Evolutionary conservation across 139 green algal genomes (phyloP).

Genomic region (Chlamydomonas asymmetrica): DNA sequence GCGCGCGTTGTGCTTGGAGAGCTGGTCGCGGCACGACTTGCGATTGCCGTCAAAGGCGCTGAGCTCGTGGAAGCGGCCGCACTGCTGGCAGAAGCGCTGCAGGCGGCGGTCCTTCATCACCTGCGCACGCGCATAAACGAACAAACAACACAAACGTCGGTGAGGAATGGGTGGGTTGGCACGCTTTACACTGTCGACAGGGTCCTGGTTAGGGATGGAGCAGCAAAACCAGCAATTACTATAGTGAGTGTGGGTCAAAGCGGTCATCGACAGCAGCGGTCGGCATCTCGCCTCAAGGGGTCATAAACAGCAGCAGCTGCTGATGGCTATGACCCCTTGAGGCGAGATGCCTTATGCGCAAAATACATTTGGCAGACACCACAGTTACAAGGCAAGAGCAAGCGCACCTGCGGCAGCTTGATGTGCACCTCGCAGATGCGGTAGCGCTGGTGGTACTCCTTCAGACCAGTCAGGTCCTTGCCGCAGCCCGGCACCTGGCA

Average conservation of each 20-base stretch:
- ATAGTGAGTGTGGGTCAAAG: too few relatives aligned
- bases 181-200: too few relatives aligned
- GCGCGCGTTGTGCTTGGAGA: constrained; percentile 75
- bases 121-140: not conserved
- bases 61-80: constrained; percentile 87
- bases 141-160: not conserved
- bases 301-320: too few relatives aligned
- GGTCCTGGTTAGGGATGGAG: too few relatives aligned
- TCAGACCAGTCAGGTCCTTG: constrained; percentile 61
- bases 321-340: too few relatives aligned
- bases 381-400: not conserved
- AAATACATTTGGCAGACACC: not conserved
- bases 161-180: not conserved
- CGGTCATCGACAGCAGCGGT: too few relatives aligned
- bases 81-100: constrained; percentile 92
- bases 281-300: too few relatives aligned
- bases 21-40: constrained; percentile 78
- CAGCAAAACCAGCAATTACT: too few relatives aligned
- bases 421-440: constrained; percentile 82
- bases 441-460: constrained; percentile 89
- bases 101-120: constrained; percentile 70
- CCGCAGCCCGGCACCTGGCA: constrained; percentile 70
- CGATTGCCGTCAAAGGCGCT: constrained; percentile 84
- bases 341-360: too few relatives aligned
- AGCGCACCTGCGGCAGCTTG: constrained; percentile 60